Conservation (phyloP, 768 basidiomycete genomes). For the Suillus spraguei region DNA sequence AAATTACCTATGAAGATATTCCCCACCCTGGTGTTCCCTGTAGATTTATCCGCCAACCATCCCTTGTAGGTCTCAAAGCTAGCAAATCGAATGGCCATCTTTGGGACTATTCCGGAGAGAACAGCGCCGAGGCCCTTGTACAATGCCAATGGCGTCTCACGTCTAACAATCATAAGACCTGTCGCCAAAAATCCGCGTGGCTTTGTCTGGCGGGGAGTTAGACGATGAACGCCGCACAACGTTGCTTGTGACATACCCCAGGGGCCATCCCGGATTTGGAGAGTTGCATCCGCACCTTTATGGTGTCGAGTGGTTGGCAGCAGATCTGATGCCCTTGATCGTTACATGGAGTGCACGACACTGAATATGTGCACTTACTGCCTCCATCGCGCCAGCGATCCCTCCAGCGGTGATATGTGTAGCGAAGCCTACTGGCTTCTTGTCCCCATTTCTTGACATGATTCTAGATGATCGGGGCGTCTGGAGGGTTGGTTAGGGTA, state of each 20-base stretch:
- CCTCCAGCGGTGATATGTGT: constrained; percentile 95
- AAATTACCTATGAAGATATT: constrained; percentile 84
- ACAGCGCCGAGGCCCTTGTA: constrained; percentile 99
- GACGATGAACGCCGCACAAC: constrained; percentile 5
- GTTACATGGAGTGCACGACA: background rate
- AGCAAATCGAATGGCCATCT: constrained; percentile 99
- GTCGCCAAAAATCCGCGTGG: constrained; percentile 92
- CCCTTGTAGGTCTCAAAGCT: constrained; percentile 96
- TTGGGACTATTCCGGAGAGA: constrained; percentile 94
- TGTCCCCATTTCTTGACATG: constrained; percentile 61
- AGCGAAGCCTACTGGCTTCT: constrained; percentile 82
- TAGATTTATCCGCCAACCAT: constrained; percentile 71
- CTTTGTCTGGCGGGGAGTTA: constrained; percentile 63
- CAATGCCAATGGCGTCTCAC: constrained; percentile 93
- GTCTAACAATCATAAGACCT: constrained; percentile 79
- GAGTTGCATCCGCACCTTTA: constrained; percentile 99
- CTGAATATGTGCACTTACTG: constrained; percentile 47
- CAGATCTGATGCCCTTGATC: constrained; percentile 46
- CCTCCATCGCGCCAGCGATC: constrained; percentile 91
- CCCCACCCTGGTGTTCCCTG: constrained; percentile 78
- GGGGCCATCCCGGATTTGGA: constrained; percentile 74
- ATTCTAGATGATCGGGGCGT: constrained; percentile 11
- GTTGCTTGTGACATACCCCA: constrained; percentile 64
- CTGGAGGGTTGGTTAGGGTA: constrained; percentile 9
- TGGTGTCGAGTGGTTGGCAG: constrained; percentile 96